A percentile compares a stretch with the other conserved stretches of the same genome.
phyloP scores from a whole-genome alignment of 1,139 yeast genomes.

The Geotrichum macrosporum region DNA sequence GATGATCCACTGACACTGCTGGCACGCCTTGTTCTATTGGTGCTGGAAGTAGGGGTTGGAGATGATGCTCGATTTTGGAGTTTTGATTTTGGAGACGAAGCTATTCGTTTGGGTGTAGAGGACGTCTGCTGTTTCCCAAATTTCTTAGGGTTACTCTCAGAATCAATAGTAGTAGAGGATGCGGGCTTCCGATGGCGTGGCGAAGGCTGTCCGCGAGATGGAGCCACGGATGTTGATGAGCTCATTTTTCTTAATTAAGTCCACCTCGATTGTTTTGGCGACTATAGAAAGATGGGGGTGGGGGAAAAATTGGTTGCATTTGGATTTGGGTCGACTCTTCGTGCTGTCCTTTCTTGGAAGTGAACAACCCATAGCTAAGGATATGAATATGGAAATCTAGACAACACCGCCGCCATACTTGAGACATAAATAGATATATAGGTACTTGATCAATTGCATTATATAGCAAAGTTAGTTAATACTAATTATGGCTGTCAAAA shows the following conservation, averaged over 20 bases:
- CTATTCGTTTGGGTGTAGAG: neutral
- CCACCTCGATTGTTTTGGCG: too few relatives aligned
- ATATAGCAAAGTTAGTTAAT: constrained; percentile 7
- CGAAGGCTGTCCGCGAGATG: neutral
- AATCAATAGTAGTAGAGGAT: too few relatives aligned
- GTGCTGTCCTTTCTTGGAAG: too few relatives aligned
- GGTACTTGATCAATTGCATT: too few relatives aligned
- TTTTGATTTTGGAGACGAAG: neutral
- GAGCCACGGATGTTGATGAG: neutral
- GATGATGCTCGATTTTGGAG: neutral
- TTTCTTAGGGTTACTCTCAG: neutral
- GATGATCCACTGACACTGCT: neutral
- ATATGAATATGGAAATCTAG: too few relatives aligned
- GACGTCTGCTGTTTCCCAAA: neutral
- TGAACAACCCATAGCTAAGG: too few relatives aligned
- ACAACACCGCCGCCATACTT: too few relatives aligned
- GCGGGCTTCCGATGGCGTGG: neutral
- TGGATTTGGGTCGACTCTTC: too few relatives aligned
- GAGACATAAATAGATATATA: neutral
- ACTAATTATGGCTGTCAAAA: constrained; percentile 11
- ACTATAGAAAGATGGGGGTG: too few relatives aligned
- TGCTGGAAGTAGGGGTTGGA: neutral
- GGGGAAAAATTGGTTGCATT: too few relatives aligned
- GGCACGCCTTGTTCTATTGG: neutral
- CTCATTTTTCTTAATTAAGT: too few relatives aligned